Percentiles rank a stretch among this genome's conserved stretches.
Evolutionary conservation across 768 basidiomycete species (phyloP).

Genomic region (Vararia minispora): DNA sequence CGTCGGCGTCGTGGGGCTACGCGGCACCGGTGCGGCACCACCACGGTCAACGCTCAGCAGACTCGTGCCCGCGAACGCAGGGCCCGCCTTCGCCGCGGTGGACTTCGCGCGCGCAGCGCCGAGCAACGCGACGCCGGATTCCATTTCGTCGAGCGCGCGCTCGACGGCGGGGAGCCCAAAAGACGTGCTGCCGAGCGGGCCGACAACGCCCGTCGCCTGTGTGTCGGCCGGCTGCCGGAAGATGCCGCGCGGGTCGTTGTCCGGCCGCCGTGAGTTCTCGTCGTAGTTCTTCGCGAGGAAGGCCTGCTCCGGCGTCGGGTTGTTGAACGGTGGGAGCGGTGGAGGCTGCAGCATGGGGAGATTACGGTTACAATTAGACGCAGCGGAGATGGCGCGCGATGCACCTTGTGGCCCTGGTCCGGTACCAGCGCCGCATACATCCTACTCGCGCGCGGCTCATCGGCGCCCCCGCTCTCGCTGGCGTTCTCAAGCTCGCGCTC

Average conservation of each 20-base stretch:
- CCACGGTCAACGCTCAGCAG: neutral
- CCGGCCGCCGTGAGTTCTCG: conserved; percentile 80
- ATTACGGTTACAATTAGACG: neutral
- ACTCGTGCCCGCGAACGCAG: conserved; percentile 18
- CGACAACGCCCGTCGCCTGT: conserved; percentile 70
- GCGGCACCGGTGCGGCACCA: conserved; percentile 8
- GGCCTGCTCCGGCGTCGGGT: conserved; percentile 76
- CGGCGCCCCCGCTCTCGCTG: conserved; percentile 26
- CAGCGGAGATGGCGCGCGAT: conserved; percentile 15
- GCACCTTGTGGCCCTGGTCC: conserved; percentile 66
- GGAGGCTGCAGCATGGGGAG: conserved; percentile 32
- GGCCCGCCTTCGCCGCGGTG: conserved; percentile 15
- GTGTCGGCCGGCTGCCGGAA: conserved; percentile 72
- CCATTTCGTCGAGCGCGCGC: conserved; percentile 82
- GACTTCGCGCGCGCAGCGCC: conserved; percentile 14
- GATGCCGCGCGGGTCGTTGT: conserved; percentile 78
- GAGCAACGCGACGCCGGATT: conserved; percentile 35
- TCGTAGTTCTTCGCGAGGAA: conserved; percentile 91
- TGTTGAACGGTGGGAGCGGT: conserved; percentile 66
- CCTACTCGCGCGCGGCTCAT: conserved; percentile 45
- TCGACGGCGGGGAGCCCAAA: conserved; percentile 84
- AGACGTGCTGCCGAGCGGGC: conserved; percentile 81
- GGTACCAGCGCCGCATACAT: conserved; percentile 65
- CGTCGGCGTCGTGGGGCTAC: conserved; percentile 21
- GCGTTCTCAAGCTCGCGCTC: conserved; percentile 46